These are phyloP conservation scores for Phytophthora litchii DNA, from an alignment of 352 stramenopile genomes.

Conservation along the genomic window DNA sequence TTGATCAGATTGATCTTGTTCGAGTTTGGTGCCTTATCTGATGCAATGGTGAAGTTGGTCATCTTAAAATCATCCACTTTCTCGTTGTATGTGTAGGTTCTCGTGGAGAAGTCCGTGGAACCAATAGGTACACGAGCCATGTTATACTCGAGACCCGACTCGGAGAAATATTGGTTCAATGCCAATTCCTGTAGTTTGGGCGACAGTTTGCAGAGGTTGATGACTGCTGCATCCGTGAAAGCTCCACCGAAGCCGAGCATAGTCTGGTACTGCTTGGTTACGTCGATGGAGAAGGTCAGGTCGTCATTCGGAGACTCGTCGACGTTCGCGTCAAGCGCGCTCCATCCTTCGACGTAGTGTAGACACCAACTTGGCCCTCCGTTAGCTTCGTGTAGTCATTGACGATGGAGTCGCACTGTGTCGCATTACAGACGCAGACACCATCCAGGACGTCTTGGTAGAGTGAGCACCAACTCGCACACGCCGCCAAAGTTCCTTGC, in stretches of 20 bases:
- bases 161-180: slow-evolving; percentile 58
- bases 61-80: slow-evolving; percentile 67
- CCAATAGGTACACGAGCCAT: slow-evolving; percentile 83
- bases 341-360: slow-evolving; percentile 13
- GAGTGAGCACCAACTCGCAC: slow-evolving; percentile 11
- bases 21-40: slow-evolving; percentile 13
- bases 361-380: slow-evolving; percentile 8
- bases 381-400: slow-evolving; percentile 11
- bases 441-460: slow-evolving; percentile 14
- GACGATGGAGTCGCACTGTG: slow-evolving; percentile 12
- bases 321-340: slow-evolving; percentile 5
- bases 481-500: background rate
- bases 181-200: slow-evolving; percentile 59
- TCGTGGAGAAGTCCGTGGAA: slow-evolving; percentile 73
- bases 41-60: slow-evolving; percentile 70
- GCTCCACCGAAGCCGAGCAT: slow-evolving; percentile 88
- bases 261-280: slow-evolving; percentile 58
- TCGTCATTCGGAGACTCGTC: slow-evolving; percentile 11
- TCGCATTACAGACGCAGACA: slow-evolving; percentile 15
- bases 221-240: slow-evolving; percentile 84
- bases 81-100: slow-evolving; percentile 85
- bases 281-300: slow-evolving; percentile 34
- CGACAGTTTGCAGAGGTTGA: slow-evolving; percentile 77
- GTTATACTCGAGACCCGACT: slow-evolving; percentile 73
- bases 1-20: slow-evolving; percentile 17